Conservation (phyloP, 169 alveolate species). For the Ichthyophthirius multifiliis region DNA sequence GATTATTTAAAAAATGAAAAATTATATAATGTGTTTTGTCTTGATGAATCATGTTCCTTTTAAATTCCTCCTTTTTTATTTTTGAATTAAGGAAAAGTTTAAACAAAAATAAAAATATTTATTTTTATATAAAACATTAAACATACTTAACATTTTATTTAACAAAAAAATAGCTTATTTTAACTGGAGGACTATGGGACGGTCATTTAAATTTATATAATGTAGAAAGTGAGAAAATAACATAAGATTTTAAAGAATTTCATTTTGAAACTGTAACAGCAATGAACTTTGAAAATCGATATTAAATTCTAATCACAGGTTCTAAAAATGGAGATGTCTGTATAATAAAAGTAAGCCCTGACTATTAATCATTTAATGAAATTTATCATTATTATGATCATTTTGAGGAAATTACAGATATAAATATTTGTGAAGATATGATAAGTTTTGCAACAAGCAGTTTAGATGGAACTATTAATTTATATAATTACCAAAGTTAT, state of each 20-base stretch:
- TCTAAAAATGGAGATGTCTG: conserved; percentile 21
- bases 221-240: neutral
- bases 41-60: neutral
- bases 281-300: conserved; percentile 10
- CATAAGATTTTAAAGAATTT: neutral
- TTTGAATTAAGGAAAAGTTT: conserved; percentile 4
- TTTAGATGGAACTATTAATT: conserved; percentile 21
- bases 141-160: neutral
- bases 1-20: neutral
- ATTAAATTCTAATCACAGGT: conserved; percentile 22
- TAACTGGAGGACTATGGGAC: conserved; percentile 36
- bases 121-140: neutral
- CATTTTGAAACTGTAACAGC: conserved; percentile 29
- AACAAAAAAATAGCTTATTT: neutral
- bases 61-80: neutral
- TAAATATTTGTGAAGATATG: conserved; percentile 12
- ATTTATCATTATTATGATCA: conserved; percentile 12
- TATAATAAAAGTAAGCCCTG: neutral
- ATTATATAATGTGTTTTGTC: neutral
- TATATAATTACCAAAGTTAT: conserved; percentile 20
- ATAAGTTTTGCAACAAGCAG: conserved; percentile 8
- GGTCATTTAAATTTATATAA: conserved; percentile 24
- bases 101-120: too few relatives aligned
- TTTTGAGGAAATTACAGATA: conserved; percentile 5
- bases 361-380: neutral